Percentiles rank a stretch among this genome's conserved stretches.
phyloP scores from a whole-genome alignment of 495 filamentous ascomycete species.

The Cenococcum geophilum region DNA sequence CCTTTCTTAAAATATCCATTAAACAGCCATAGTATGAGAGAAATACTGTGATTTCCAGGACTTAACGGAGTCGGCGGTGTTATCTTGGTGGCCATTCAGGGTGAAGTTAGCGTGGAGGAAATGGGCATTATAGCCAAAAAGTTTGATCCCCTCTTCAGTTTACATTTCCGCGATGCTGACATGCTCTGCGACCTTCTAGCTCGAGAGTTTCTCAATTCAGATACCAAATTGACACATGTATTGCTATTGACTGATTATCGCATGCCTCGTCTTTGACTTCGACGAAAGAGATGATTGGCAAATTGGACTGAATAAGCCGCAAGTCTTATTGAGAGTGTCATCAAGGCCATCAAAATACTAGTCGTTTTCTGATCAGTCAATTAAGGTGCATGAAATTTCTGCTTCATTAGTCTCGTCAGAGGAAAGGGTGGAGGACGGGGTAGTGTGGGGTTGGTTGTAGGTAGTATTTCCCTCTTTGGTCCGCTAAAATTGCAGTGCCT shows the following conservation, averaged over 20 bases:
- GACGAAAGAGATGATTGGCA: no score
- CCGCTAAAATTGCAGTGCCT: no score
- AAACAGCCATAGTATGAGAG: neutral
- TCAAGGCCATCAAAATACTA: no score
- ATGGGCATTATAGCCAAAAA: slow-evolving; percentile 7
- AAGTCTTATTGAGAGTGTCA: no score
- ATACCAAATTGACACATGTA: neutral
- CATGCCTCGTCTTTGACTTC: neutral
- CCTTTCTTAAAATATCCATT: slow-evolving; percentile 9
- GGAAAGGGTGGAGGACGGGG: no score
- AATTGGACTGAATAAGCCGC: no score
- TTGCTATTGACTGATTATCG: neutral
- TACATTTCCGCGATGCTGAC: neutral
- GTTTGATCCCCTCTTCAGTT: neutral
- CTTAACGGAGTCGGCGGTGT: neutral
- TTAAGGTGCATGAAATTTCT: no score
- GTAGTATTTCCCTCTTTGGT: no score
- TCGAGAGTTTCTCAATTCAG: neutral
- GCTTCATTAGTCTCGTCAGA: no score
- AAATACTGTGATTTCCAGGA: neutral
- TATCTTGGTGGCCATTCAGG: neutral
- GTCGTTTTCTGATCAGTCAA: no score
- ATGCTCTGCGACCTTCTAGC: neutral
- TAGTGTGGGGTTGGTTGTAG: no score
- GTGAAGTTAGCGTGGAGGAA: slow-evolving; percentile 10